A percentile compares a stretch with the other conserved stretches of the same genome.
Conservation (phyloP, 805 yeast genomes). For the Wickerhamomyces chaumierensis region DNA sequence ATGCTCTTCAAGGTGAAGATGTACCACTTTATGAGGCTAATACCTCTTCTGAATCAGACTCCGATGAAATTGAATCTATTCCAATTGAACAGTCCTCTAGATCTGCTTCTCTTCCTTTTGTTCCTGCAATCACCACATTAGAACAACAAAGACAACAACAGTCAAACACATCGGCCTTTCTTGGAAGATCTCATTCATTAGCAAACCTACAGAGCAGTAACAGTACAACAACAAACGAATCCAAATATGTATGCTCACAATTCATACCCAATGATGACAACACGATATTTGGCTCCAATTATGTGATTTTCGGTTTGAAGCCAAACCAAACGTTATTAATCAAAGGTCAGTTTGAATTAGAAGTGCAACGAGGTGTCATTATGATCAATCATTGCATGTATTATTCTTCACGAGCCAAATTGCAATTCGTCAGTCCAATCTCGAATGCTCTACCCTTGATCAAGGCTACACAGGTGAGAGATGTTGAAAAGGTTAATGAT, state of each 20-base stretch:
- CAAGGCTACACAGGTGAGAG: constrained; percentile 28
- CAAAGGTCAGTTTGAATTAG: constrained; percentile 34
- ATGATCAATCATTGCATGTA: constrained; percentile 28
- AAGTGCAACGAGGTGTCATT: constrained; percentile 36
- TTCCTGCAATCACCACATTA: background rate
- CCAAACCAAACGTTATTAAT: constrained; percentile 30
- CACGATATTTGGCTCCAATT: constrained; percentile 20
- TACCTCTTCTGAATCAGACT: constrained; percentile 11
- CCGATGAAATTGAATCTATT: background rate
- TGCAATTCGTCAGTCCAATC: constrained; percentile 25
- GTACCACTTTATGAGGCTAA: constrained; percentile 13
- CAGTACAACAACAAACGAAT: constrained; percentile 3
- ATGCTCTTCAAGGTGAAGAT: constrained; percentile 11
- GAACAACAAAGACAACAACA: constrained; percentile 1
- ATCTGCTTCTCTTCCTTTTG: background rate
- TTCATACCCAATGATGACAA: constrained; percentile 29
- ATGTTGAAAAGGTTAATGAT: constrained; percentile 21
- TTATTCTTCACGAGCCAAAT: constrained; percentile 19
- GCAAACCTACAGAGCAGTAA: no score
- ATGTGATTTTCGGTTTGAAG: constrained; percentile 31
- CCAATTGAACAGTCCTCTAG: constrained; percentile 1
- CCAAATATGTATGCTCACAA: constrained; percentile 21
- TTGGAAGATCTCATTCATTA: background rate
- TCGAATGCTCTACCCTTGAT: constrained; percentile 31
- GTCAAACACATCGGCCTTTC: background rate